Conservation (phyloP, 495 filamentous ascomycete species). For the Astrothelium subdiscretum region DNA sequence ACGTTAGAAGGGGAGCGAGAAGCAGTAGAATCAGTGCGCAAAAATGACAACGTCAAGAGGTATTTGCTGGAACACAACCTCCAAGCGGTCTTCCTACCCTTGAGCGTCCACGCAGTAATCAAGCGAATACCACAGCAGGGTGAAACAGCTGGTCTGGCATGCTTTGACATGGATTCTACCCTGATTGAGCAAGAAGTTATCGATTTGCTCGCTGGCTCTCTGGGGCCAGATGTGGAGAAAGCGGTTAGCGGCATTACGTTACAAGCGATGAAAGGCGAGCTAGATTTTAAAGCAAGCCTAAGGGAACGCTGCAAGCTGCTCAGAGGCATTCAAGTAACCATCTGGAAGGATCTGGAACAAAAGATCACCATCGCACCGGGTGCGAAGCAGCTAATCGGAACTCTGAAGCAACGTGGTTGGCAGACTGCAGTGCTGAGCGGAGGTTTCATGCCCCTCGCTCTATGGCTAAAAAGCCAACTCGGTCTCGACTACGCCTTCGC, state of each 20-base stretch:
- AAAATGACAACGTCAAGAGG: conserved; percentile 49
- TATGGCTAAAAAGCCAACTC: conserved; percentile 68
- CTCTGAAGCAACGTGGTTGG: conserved; percentile 62
- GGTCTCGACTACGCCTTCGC: conserved; percentile 79
- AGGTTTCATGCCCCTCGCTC: conserved; percentile 79
- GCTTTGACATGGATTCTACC: conserved; percentile 98
- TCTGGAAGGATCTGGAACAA: conserved; percentile 67
- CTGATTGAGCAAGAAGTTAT: conserved; percentile 95
- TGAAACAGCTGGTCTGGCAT: conserved; percentile 47
- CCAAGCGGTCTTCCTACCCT: conserved; percentile 61
- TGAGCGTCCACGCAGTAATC: conserved; percentile 60
- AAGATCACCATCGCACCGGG: conserved; percentile 72
- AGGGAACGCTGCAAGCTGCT: conserved; percentile 67
- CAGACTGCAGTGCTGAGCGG: conserved; percentile 85
- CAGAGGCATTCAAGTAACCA: conserved; percentile 61
- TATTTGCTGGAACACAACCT: conserved; percentile 37
- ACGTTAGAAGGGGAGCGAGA: not conserved
- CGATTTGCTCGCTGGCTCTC: conserved; percentile 75
- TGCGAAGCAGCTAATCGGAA: conserved; percentile 57
- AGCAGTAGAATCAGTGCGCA: conserved; percentile 28
- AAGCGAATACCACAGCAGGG: conserved; percentile 25
- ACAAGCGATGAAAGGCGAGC: conserved; percentile 88
- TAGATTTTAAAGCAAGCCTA: conserved; percentile 82
- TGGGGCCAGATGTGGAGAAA: conserved; percentile 50
- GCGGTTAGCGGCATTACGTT: conserved; percentile 71